These are phyloP conservation scores for Clonostachys chloroleuca DNA, from an alignment of 2,329 filamentous ascomycete species.

Conservation along the genomic window DNA sequence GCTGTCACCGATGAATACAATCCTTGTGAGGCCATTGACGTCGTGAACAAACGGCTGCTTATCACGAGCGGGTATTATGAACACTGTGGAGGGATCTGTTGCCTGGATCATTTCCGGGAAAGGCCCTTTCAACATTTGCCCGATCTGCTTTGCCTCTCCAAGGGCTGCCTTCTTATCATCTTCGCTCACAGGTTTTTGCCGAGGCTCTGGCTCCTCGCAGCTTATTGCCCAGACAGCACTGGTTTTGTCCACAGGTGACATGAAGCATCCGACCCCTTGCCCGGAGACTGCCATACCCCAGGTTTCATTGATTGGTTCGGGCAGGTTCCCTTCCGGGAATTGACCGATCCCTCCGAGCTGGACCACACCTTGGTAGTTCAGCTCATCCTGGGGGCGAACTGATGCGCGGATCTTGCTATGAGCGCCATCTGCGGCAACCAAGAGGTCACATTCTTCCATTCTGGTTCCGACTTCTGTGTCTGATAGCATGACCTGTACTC, in stretches of 20 bases:
- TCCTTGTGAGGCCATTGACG: conserved; percentile 1
- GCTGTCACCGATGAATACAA: conserved; percentile 41
- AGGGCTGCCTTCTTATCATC: conserved; percentile 16
- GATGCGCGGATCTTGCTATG: conserved; percentile 30
- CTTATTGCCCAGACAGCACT: conserved; percentile 37
- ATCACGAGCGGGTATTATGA: conserved; percentile 34
- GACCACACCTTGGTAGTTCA: conserved; percentile 31
- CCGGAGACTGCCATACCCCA: conserved; percentile 34
- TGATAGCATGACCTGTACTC: conserved; percentile 11
- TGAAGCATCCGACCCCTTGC: conserved; percentile 33
- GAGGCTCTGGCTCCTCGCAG: conserved; percentile 14
- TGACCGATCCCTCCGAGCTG: conserved; percentile 27
- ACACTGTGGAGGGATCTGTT: conserved; percentile 29
- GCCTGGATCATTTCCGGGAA: conserved; percentile 31
- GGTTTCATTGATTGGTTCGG: conserved; percentile 22
- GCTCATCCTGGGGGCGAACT: conserved; percentile 29
- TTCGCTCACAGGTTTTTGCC: conserved; percentile 4
- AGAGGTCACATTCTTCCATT: conserved; percentile 27
- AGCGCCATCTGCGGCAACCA: conserved; percentile 39
- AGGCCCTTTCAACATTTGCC: conserved; percentile 26
- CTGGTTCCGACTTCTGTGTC: conserved; percentile 1
- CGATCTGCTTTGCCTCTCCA: conserved; percentile 4
- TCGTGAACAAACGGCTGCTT: conserved; percentile 36
- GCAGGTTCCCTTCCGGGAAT: conserved; percentile 22
- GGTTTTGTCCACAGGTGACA: conserved; percentile 33